Evolutionary conservation across 495 filamentous ascomycete genomes (phyloP), one percentile per base, ranked within the genome.

Genomic region (Penicillium cosmopolitanum): DNA sequence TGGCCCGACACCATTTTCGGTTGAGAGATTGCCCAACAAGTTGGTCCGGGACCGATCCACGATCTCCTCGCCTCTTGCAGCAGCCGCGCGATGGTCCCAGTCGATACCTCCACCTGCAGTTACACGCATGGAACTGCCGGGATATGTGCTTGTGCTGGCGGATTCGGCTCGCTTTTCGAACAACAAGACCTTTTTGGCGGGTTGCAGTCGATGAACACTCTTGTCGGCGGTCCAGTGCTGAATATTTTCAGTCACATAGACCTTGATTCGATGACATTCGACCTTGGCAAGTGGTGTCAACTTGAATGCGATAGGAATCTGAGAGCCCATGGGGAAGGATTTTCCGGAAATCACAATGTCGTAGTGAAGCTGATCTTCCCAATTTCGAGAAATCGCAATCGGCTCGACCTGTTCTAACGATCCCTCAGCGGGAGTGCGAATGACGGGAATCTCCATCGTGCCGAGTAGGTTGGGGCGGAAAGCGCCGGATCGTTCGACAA

Each of bases 291-390:
- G 75, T 1, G 95, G 95, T 2, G 94, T 98, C 57, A 98, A 81
- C 66, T 97, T 98, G 80, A 98, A 98, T 2, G 96, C 95, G 58
- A 98, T 97, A 13, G 95, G 95, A 23, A 98, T 92, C 65, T 92
- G 92, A 4, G 90, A 82, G 18, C 96, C 96, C 13, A 98, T 80
- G 4, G 95, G 92, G 66, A 98, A 98, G 2, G 94, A 96, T 85
- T 98, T 98, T 52, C 96, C 95, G 4, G 94, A 97, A 60, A 98
- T 97, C 65, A 98, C 91, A 59, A 98, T 98, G 65, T 98, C 95
- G 73, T 98, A 98, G 66, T 97, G 93, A 34, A 98, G 82, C 67
- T 98, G 95, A 66, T 98, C 96, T 66, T 98, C 95, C 95, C 95
- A 98, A 56, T 92, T 93, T 23, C 95, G 82, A 53, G 91, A 97